Base-by-base conservation (phyloP, 2,329 filamentous ascomycete species). In the Hymenoscyphus fructigenus region DNA sequence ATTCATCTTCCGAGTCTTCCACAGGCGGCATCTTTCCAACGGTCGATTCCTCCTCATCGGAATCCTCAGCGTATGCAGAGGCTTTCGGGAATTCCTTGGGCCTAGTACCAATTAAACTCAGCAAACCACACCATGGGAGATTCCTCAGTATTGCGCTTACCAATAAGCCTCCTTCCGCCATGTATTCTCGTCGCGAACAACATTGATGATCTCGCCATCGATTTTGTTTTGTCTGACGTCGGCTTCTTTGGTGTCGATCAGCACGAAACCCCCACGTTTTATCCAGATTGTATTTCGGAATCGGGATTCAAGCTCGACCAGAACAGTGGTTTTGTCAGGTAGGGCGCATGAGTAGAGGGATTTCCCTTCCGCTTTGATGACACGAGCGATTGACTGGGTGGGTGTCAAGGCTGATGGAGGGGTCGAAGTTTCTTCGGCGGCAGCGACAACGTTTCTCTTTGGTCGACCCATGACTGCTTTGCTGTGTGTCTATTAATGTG, bases 231-330 rank as follows among this genome's bases (percentile, higher is more conserved):
- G 88, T 60, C 88, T 80, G 28, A 84, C 86, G 32, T 88, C 86
- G 44, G 88, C 81, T 1, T 85, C 82, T 34, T 83, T 82, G 28
- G 86, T 89, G 70, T 98, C 91, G 15, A 97, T 84, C 12, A 98
- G 79, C 34, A 97, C 93, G 77, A 89, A 98, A 0, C 92, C 92
- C 34, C 93, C 91, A 20, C 92, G 88, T 78, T 91, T 93, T 76
- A 98, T 91, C 91, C 92, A 98, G 68, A 98, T 92, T 1, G 92
- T 95, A 69, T 92, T 95, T 67, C 94, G 91, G 76, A 98, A 97
- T 50, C 88, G 88, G 29, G 92, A 82, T 10, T 91, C 90, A 23
- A 99, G 86, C 81, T 97, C 93, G 26, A 93, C 89, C 20, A 96
- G 80, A 47, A 94, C 78, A 6, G 83, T 79, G 72, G 87, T 85